Evolutionary conservation across 129 eudicot species (phyloP).

Genomic region (Flaveria robusta): DNA sequence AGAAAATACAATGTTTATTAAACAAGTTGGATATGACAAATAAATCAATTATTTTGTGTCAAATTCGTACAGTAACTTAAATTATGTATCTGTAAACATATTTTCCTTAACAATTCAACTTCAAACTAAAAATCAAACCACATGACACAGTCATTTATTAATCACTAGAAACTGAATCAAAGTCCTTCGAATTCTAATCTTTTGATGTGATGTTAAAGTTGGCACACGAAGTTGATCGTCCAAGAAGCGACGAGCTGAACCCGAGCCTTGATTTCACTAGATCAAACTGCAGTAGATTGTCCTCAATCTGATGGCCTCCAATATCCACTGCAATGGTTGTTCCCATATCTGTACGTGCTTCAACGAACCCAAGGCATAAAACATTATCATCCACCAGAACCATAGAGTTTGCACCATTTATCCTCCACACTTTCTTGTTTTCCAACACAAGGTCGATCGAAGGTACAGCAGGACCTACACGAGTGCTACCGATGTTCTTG

Average conservation of each 20-base stretch:
- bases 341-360: slow-evolving; percentile 29
- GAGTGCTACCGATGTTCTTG: slow-evolving; percentile 1
- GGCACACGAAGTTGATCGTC: slow-evolving; percentile 38
- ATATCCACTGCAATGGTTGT: slow-evolving; percentile 36
- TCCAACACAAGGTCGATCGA: slow-evolving; percentile 35
- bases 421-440: slow-evolving; percentile 33
- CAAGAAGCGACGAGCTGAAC: slow-evolving; percentile 43
- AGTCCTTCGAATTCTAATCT: background rate
- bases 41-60: too few species aligned
- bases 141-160: too few species aligned
- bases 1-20: too few species aligned
- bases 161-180: too few species aligned
- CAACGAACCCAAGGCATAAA: slow-evolving; percentile 41
- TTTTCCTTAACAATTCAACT: too few species aligned
- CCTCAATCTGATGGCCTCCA: slow-evolving; percentile 47
- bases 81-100: too few species aligned
- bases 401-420: slow-evolving; percentile 43
- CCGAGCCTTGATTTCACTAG: slow-evolving; percentile 41
- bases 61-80: too few species aligned
- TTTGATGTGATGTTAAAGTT: slow-evolving; percentile 39
- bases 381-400: slow-evolving; percentile 33
- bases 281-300: slow-evolving; percentile 43
- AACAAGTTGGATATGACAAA: too few species aligned
- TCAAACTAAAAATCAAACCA: too few species aligned
- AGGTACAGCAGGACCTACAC: slow-evolving; percentile 43